Conservation (phyloP, 2,329 filamentous ascomycete species). For the Blastomyces parvus region DNA sequence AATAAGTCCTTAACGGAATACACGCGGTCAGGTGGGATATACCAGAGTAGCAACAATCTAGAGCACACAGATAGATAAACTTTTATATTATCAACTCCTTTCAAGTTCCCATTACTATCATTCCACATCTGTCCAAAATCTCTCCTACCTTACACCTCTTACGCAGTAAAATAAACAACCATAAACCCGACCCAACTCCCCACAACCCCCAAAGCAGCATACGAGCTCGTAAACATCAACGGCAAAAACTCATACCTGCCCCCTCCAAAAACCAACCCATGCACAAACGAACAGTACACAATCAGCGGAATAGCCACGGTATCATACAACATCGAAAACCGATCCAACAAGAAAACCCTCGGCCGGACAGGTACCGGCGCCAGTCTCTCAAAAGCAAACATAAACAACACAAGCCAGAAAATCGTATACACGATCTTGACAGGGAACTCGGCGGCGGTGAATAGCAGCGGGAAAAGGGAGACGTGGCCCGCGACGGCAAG, state of each 20-base stretch:
- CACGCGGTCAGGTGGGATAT: no score
- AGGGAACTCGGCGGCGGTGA: constrained; percentile 84
- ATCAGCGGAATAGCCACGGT: constrained; percentile 82
- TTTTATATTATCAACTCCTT: no score
- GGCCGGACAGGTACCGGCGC: constrained; percentile 70
- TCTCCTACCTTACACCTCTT: not conserved
- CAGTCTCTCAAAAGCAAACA: constrained; percentile 76
- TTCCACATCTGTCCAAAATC: not conserved
- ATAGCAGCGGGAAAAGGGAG: constrained; percentile 86
- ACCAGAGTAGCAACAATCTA: not conserved
- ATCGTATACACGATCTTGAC: constrained; percentile 91
- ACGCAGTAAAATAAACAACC: constrained; percentile 70
- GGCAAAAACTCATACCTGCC: constrained; percentile 75
- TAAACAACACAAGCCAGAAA: constrained; percentile 78
- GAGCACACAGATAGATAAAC: not conserved
- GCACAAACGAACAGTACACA: constrained; percentile 74
- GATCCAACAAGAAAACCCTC: constrained; percentile 83
- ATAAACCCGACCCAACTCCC: constrained; percentile 93
- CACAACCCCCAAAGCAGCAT: constrained; percentile 86
- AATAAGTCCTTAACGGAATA: no score
- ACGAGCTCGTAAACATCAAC: constrained; percentile 93
- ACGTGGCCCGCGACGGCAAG: constrained; percentile 90
- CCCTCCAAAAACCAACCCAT: constrained; percentile 72
- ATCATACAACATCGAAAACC: constrained; percentile 84
- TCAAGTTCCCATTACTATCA: no score